Evolutionary conservation across 495 filamentous ascomycete genomes (phyloP), one percentile per base, ranked within the genome.

Genomic region (Amphirosellinia nigrospora): DNA sequence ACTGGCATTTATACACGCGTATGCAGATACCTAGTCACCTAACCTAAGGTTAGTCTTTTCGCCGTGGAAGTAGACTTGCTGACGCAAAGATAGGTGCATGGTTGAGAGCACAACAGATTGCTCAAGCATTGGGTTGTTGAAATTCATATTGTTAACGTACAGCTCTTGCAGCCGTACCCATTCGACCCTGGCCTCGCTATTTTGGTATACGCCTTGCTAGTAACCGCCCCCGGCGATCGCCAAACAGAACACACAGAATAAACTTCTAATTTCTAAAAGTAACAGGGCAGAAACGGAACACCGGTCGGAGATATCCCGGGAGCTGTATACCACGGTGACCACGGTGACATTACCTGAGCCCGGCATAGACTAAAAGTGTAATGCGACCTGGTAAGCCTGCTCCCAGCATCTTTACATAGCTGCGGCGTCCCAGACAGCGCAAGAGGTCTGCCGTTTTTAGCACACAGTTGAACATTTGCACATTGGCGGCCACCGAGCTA

Each of bases 81-180:
- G 11, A 53, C 21, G 7, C n/a, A 52, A 69, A 68, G 21, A 45
- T 36, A 69, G 60, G 59, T 62, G 58, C 45, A 69, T 23, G 36
- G 23, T 32, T 30, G 53, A 68, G 39, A 39, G 64, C 52, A 46
- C 32, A 45, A 53, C 50, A 53, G 50, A 6, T 53, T 28, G 8
- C 50, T 13, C 13, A n/a, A 36, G 16, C 16, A 8, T 21, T 21
- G 21, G 55, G 15, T 60, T 16, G 39, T 34, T 9, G 5, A 34
- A 19, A 26, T 28, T 63, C 39, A 46, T 21, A 32, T n/a, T 28
- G 2, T 15, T 63, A 21, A 39, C 60, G 30, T 32, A 26, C 60
- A 45, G 60, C 64, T 7, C 21, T 21, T 34, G 5, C 23, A 45
- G 11, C 46, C 32, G 52, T 53, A 13, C 55, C 19, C 55, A 41